Conservation (phyloP, 164 flowering plant genomes). For the Vitis labrusca region DNA sequence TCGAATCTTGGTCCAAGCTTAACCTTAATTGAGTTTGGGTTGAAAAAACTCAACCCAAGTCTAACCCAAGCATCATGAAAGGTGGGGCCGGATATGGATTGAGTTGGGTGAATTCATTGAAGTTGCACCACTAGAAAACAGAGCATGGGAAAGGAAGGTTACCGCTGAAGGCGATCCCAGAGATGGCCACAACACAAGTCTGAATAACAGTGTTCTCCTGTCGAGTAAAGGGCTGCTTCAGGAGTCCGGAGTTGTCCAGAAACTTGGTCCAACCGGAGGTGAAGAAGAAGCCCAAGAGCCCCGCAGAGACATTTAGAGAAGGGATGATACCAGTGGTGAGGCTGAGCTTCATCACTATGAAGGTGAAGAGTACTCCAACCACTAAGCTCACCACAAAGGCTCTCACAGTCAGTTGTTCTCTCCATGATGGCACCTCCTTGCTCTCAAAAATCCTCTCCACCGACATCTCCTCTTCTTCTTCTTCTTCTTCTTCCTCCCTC, state of each 20-base stretch:
- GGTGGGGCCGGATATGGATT: too few relatives aligned
- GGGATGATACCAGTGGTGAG: conserved; percentile 30
- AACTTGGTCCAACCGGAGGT: conserved; percentile 20
- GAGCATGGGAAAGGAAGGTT: not conserved
- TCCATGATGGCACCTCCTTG: conserved; percentile 24
- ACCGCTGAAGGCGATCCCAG: conserved; percentile 27
- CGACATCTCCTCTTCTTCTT: conserved; percentile 6
- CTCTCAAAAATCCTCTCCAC: conserved; percentile 17
- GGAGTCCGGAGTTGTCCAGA: conserved; percentile 12
- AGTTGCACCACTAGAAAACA: not conserved
- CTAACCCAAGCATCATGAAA: too few relatives aligned
- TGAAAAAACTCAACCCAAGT: too few relatives aligned
- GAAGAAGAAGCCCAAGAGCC: conserved; percentile 23
- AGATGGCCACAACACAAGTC: conserved; percentile 28
- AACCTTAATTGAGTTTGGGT: too few relatives aligned
- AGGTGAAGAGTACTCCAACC: conserved; percentile 15
- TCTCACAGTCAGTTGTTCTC: conserved; percentile 21
- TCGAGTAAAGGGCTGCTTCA: conserved; percentile 26
- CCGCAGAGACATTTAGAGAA: conserved; percentile 27
- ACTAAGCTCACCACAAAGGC: conserved; percentile 15
- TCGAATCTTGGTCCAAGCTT: too few relatives aligned
- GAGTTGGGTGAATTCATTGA: too few relatives aligned
- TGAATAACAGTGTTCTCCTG: conserved; percentile 35
- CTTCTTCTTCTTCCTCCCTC: not conserved
- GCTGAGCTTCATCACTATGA: conserved; percentile 29